Base-by-base conservation (phyloP, 768 basidiomycete species). In the Hericium alpestre region DNA sequence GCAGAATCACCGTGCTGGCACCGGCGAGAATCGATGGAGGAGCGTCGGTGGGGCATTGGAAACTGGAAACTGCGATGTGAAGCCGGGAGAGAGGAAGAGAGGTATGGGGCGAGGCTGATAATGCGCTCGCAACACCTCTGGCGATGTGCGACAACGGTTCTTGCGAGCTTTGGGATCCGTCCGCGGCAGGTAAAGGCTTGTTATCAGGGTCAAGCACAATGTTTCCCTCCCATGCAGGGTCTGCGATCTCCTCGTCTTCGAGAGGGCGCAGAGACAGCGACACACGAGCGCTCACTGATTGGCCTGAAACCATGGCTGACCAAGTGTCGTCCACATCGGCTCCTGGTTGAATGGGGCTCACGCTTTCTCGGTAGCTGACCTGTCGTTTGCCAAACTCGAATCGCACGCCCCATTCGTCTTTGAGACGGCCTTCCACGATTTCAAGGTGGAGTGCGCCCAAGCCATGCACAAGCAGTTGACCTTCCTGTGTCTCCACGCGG, bases 361-460 rank as follows among this genome's bases (percentile, higher is more conserved):
- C 65, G 18, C 67, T 77, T 68, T 93, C 91, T 16, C 90, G 81
- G 71, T 87, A 93, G 70, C 85, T 86, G 54, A 93, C 90, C 13
- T 84, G 79, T 55, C 90, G 81, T 56, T 71, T 73, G 5, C 91
- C 90, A 61, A 92, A 79, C 65, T 91, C 84, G 64, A 89, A 91
- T 48, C 79, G 76, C 37, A 74, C 87, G 37, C 80, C 77, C 86
- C 87, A 93, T 69, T 93, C 91, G 56, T 89, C 83, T 54, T 74
- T 77, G 25, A 93, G 73, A 46, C 92, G 79, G n/a, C 83, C 80
- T 69, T 90, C 88, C 10, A 92, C 77, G 56, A 93, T 92, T 69
- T 93, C 91, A n/a, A 93, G 78, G 65, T 93, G 91, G 12, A 93
- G 76, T 32, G 87, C 81, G 13, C 91, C 91, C 43, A 93, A 80